Evolutionary conservation across 352 stramenopile species (phyloP).

Genomic region (Globisporangium emineosum): DNA sequence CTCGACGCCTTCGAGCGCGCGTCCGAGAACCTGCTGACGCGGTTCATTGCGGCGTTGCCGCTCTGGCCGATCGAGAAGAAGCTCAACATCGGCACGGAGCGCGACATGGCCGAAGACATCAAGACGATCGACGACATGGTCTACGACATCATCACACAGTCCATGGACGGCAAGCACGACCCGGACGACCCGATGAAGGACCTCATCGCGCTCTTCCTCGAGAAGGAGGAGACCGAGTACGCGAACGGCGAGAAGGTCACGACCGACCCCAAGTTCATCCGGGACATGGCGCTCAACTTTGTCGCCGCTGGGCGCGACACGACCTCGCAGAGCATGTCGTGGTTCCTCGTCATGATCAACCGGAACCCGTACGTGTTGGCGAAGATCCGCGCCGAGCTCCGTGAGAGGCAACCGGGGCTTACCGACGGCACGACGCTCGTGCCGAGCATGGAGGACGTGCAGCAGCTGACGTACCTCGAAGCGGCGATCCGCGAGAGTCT

Average conservation of each 20-base stretch:
- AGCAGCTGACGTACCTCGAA: slow-evolving; percentile 43
- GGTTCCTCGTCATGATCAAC: slow-evolving; percentile 77
- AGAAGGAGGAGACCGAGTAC: slow-evolving; percentile 27
- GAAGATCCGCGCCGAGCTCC: no score
- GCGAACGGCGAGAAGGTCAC: not conserved
- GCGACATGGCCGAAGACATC: slow-evolving; percentile 11
- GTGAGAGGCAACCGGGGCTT: no score
- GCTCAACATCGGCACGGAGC: slow-evolving; percentile 20
- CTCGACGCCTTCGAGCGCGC: slow-evolving; percentile 30
- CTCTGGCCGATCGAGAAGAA: slow-evolving; percentile 24
- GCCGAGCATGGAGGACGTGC: slow-evolving; percentile 24
- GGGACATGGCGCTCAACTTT: slow-evolving; percentile 81
- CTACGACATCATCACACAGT: slow-evolving; percentile 20
- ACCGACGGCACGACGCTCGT: no score
- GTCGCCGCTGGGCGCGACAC: slow-evolving; percentile 73
- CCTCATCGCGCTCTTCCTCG: slow-evolving; percentile 53
- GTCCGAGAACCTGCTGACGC: slow-evolving; percentile 14
- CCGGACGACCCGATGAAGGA: slow-evolving; percentile 13
- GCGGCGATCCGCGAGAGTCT: slow-evolving; percentile 45
- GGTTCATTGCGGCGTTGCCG: slow-evolving; percentile 16
- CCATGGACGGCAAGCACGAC: slow-evolving; percentile 4
- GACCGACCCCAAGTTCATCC: slow-evolving; percentile 30
- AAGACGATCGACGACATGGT: slow-evolving; percentile 16
- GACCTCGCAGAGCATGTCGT: slow-evolving; percentile 66
- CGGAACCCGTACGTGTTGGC: slow-evolving; percentile 1